phyloP scores from a whole-genome alignment of 2,329 filamentous ascomycete species.

The Aspergillus brasiliensis region DNA sequence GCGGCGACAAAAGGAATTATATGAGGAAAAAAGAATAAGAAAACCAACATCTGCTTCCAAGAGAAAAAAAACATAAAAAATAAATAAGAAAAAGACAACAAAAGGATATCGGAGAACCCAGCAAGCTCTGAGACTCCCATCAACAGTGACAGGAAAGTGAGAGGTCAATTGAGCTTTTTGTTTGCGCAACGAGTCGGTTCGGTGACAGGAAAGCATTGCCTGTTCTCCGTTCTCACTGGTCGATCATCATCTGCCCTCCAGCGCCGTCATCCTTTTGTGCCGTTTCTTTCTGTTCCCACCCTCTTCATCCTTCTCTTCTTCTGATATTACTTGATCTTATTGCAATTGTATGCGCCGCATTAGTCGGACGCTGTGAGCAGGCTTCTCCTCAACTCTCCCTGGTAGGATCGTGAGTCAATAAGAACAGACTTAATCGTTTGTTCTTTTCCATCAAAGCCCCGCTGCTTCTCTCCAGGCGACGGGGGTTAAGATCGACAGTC shows the following conservation, averaged over 20 bases:
- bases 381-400: slow-evolving; percentile 21
- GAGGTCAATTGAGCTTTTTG: slow-evolving; percentile 6
- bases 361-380: slow-evolving; percentile 42
- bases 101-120: neutral
- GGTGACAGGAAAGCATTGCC: slow-evolving; percentile 10
- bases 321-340: slow-evolving; percentile 17
- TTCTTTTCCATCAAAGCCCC: slow-evolving; percentile 7
- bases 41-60: neutral
- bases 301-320: slow-evolving; percentile 22
- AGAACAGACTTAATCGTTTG: neutral
- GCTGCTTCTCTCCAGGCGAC: slow-evolving; percentile 25
- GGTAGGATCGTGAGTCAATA: slow-evolving; percentile 11
- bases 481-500: slow-evolving; percentile 22
- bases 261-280: slow-evolving; percentile 14
- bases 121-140: slow-evolving; percentile 5
- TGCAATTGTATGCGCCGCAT: slow-evolving; percentile 37
- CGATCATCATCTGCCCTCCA: slow-evolving; percentile 26
- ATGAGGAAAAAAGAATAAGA: neutral
- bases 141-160: slow-evolving; percentile 1
- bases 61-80: neutral
- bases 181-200: slow-evolving; percentile 6
- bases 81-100: neutral
- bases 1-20: neutral
- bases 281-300: slow-evolving; percentile 18
- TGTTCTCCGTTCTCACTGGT: slow-evolving; percentile 18